Conservation (phyloP, 768 basidiomycete species). For the Lyophyllum atratum region DNA sequence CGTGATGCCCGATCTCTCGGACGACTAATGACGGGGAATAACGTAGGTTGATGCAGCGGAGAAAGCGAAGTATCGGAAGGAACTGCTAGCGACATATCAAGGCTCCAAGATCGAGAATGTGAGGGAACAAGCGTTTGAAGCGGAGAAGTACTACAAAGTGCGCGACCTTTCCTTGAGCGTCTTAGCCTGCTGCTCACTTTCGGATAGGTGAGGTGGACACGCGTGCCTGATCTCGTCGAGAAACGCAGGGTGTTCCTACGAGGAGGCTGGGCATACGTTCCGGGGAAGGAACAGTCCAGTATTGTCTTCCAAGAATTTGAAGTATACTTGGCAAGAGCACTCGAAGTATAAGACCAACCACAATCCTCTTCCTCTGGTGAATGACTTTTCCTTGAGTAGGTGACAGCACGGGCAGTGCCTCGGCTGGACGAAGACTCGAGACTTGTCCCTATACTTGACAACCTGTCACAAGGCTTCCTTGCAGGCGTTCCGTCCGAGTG, state of each 20-base stretch:
- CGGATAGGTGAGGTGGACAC: slow-evolving; percentile 89
- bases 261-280: slow-evolving; percentile 89
- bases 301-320: slow-evolving; percentile 90
- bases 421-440: slow-evolving; percentile 94
- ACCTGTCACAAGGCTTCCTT: slow-evolving; percentile 92
- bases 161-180: not conserved
- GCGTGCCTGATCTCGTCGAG: slow-evolving; percentile 90
- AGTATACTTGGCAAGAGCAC: slow-evolving; percentile 63
- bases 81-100: slow-evolving; percentile 53
- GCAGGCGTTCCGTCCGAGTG: slow-evolving; percentile 89
- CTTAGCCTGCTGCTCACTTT: not conserved
- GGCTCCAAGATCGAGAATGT: slow-evolving; percentile 36
- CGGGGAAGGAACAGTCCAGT: slow-evolving; percentile 72
- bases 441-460: slow-evolving; percentile 83
- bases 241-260: slow-evolving; percentile 76
- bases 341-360: slow-evolving; percentile 58
- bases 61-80: slow-evolving; percentile 42
- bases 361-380: not conserved
- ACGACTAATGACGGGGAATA: not conserved
- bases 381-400: slow-evolving; percentile 40
- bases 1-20: not conserved
- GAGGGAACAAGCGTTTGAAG: slow-evolving; percentile 34
- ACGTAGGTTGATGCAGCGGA: slow-evolving; percentile 59
- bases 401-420: slow-evolving; percentile 84
- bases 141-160: slow-evolving; percentile 81